phyloP scores from a whole-genome alignment of 768 basidiomycete genomes.

The Pisolithus albus region DNA sequence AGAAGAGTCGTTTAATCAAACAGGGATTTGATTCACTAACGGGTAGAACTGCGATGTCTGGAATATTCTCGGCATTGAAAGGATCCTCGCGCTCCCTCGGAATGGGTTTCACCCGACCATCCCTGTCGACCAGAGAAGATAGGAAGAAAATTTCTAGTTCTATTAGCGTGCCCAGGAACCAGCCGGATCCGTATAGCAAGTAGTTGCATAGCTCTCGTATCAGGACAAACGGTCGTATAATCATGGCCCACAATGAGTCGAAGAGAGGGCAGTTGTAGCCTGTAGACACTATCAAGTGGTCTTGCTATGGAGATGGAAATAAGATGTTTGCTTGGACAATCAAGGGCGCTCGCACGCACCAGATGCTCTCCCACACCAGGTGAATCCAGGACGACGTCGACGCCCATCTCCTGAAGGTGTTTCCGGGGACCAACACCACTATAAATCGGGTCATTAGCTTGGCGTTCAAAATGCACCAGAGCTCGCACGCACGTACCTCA shows the following conservation, averaged over 20 bases:
- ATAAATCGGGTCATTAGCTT: neutral
- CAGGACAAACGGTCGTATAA: constrained; percentile 19
- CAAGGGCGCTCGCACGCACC: constrained; percentile 13
- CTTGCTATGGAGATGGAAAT: constrained; percentile 22
- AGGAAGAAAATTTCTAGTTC: constrained; percentile 27
- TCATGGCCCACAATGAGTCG: constrained; percentile 27
- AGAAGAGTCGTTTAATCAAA: constrained; percentile 9
- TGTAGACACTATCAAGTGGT: constrained; percentile 32
- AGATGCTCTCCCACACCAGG: constrained; percentile 30
- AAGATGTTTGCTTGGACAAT: neutral
- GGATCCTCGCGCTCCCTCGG: constrained; percentile 14
- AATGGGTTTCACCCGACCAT: constrained; percentile 3
- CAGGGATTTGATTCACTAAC: constrained; percentile 3
- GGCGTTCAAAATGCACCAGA: neutral
- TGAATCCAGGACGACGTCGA: constrained; percentile 22
- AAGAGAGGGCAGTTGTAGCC: constrained; percentile 27
- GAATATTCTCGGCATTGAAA: constrained; percentile 18
- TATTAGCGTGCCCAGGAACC: constrained; percentile 25
- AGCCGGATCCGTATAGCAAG: constrained; percentile 27
- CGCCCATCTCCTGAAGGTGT: constrained; percentile 28
- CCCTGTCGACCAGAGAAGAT: constrained; percentile 21
- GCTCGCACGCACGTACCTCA: constrained; percentile 14
- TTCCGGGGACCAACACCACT: constrained; percentile 40
- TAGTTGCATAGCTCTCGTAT: constrained; percentile 30
- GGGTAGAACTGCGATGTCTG: constrained; percentile 36